Percentiles rank a stretch among this genome's conserved stretches.
phyloP scores from a whole-genome alignment of 371 early-diverging fungal species.

The Cokeromyces recurvatus region DNA sequence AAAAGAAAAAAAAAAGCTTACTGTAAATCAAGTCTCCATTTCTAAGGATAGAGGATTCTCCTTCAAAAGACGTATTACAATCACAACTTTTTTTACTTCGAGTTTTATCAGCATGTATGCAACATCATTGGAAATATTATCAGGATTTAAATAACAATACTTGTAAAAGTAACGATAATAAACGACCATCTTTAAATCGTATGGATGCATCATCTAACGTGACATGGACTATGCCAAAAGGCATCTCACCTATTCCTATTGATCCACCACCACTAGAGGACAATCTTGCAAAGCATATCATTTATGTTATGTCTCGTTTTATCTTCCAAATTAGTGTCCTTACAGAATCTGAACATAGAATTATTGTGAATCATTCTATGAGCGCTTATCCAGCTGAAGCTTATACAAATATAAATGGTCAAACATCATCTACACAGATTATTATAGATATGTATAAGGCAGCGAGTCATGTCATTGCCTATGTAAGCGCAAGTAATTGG shows the following conservation, averaged over 20 bases:
- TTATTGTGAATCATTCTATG: constrained; percentile 28
- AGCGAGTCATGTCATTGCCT: constrained; percentile 66
- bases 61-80: constrained; percentile 47
- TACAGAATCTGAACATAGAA: constrained; percentile 15
- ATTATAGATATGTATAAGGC: constrained; percentile 49
- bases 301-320: constrained; percentile 55
- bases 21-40: neutral
- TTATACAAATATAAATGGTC: constrained; percentile 11
- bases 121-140: constrained; percentile 51
- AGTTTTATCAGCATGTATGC: constrained; percentile 62
- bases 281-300: constrained; percentile 55
- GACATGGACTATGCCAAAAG: neutral
- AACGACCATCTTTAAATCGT: constrained; percentile 1
- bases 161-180: no score
- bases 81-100: constrained; percentile 67
- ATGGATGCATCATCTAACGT: neutral
- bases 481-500: constrained; percentile 80
- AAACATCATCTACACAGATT: constrained; percentile 9
- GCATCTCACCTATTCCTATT: constrained; percentile 15
- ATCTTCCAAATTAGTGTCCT: constrained; percentile 38
- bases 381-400: constrained; percentile 10
- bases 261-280: constrained; percentile 78
- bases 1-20: neutral
- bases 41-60: neutral
- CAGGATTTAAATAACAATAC: constrained; percentile 1